These are phyloP conservation scores for Apocynum venetum DNA, from an alignment of 257 asterid genomes.

Conservation along the genomic window DNA sequence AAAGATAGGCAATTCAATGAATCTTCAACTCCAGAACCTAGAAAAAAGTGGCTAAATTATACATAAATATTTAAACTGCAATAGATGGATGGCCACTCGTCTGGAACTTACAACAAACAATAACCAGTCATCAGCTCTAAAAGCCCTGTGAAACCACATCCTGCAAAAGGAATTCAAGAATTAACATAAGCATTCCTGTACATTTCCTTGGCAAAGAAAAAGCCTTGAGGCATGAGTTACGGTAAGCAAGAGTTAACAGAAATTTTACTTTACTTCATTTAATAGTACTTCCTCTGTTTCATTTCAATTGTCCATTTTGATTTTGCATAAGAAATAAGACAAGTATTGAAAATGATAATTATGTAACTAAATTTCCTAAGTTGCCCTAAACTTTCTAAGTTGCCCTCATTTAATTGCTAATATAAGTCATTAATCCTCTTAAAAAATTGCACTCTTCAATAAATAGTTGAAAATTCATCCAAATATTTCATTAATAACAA, in stretches of 20 bases:
- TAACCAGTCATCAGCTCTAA: conserved; percentile 96
- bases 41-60: neutral
- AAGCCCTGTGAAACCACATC: conserved; percentile 92
- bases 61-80: neutral
- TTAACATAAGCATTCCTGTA: neutral
- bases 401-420: too few relatives aligned
- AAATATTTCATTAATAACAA: too few relatives aligned
- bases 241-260: neutral
- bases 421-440: too few relatives aligned
- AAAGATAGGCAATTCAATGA: conserved; percentile 2
- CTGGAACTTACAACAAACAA: conserved; percentile 72
- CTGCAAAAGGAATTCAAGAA: conserved; percentile 32
- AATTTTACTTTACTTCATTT: neutral
- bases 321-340: too few relatives aligned
- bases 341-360: too few relatives aligned
- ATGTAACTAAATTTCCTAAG: too few relatives aligned
- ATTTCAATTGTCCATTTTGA: too few relatives aligned
- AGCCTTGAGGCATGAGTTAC: neutral
- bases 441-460: too few relatives aligned
- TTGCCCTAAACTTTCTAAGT: too few relatives aligned
- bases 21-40: neutral
- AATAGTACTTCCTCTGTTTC: too few relatives aligned
- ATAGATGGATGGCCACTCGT: neutral
- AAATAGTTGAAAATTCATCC: too few relatives aligned
- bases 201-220: neutral